phyloP scores from a whole-genome alignment of 306 rosid genomes.

The Dalbergia cochinchinensis region DNA sequence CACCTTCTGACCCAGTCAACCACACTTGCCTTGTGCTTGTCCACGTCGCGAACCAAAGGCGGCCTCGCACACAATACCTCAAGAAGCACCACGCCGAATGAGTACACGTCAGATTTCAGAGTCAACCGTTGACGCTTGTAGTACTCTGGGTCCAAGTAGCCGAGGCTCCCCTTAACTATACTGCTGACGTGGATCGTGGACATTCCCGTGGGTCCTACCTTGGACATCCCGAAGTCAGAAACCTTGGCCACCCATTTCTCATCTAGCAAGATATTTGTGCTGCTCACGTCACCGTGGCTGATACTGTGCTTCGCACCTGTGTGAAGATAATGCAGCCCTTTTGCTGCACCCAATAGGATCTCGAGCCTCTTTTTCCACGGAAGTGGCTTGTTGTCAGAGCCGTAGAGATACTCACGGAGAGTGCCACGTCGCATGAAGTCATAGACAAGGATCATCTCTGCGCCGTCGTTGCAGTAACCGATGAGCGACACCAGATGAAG shows the following conservation, averaged over 20 bases:
- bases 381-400: not conserved
- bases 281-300: conserved; percentile 58
- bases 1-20: conserved; percentile 45
- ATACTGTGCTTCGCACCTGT: conserved; percentile 35
- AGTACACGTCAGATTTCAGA: conserved; percentile 57
- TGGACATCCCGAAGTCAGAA: conserved; percentile 53
- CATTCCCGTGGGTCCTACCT: conserved; percentile 38
- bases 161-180: not conserved
- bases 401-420: conserved; percentile 47
- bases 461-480: conserved; percentile 39
- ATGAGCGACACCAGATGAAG: conserved; percentile 43
- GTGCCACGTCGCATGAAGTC: conserved; percentile 54
- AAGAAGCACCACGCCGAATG: conserved; percentile 54
- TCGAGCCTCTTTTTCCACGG: conserved; percentile 50
- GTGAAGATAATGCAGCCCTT: conserved; percentile 57
- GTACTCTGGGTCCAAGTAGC: conserved; percentile 40
- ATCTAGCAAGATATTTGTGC: conserved; percentile 53
- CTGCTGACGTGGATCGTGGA: conserved; percentile 23
- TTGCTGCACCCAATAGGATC: conserved; percentile 46
- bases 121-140: conserved; percentile 40
- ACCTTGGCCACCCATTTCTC: conserved; percentile 52
- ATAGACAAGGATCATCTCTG: conserved; percentile 48
- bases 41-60: not conserved
- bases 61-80: conserved; percentile 55
- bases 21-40: conserved; percentile 24